These are phyloP conservation scores for Blepharisma undulans DNA, from an alignment of 169 alveolate species.

Conservation along the genomic window DNA sequence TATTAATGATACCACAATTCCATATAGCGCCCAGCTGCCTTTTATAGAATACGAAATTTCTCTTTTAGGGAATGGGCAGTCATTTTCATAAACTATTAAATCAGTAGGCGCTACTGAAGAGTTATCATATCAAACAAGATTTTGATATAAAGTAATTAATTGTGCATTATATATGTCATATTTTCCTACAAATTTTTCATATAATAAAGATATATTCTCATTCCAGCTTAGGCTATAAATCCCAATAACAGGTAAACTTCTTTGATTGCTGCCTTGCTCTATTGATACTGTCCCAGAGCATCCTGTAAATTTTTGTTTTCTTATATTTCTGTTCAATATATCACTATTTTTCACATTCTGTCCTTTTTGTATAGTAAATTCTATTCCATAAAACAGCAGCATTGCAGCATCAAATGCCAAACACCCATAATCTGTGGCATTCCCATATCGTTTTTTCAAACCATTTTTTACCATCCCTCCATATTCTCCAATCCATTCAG, in stretches of 20 bases:
- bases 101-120: neutral
- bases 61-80: constrained; percentile 10
- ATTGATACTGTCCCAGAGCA: constrained; percentile 33
- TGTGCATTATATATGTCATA: neutral
- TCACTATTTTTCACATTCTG: neutral
- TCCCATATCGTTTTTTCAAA: neutral
- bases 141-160: neutral
- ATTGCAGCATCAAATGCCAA: neutral
- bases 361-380: neutral
- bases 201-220: neutral
- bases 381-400: neutral
- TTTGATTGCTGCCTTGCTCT: neutral
- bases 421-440: constrained; percentile 3
- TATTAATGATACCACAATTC: too few relatives aligned
- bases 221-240: neutral
- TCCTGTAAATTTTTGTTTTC: constrained; percentile 1
- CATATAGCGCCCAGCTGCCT: too few relatives aligned
- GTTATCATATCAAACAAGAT: neutral
- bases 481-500: constrained; percentile 36
- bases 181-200: neutral
- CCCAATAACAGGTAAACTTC: neutral
- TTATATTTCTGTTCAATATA: neutral
- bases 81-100: neutral
- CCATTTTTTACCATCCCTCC: neutral
- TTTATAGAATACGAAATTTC: neutral